Conservation (phyloP, 2,329 filamentous ascomycete species). For the Botrytis squamosa region DNA sequence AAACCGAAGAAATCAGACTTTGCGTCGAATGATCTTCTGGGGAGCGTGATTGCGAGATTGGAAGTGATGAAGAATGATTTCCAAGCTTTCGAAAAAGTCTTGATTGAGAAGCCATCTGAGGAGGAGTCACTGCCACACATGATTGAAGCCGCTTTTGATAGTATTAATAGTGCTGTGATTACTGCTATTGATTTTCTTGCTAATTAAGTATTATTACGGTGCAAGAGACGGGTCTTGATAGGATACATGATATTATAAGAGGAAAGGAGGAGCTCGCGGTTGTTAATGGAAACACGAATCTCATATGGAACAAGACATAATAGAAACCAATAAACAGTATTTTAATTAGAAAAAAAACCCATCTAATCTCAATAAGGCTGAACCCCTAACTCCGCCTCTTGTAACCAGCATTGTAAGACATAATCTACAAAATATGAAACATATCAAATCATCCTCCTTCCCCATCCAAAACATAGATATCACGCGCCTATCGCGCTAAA, state of each 20-base stretch:
- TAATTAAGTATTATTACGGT: background rate
- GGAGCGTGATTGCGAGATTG: background rate
- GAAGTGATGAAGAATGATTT: background rate
- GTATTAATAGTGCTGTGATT: background rate
- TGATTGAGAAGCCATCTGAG: background rate
- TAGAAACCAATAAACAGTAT: background rate
- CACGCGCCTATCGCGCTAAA: slow-evolving; percentile 3
- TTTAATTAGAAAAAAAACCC: background rate
- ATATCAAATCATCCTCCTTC: background rate
- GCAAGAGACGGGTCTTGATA: background rate
- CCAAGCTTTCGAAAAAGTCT: background rate
- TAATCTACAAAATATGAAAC: background rate
- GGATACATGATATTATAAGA: background rate
- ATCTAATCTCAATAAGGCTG: slow-evolving; percentile 2
- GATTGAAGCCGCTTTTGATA: background rate
- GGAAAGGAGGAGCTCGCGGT: background rate
- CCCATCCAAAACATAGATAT: background rate
- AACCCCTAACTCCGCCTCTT: background rate
- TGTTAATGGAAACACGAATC: background rate
- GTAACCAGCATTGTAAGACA: background rate
- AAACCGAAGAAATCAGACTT: background rate
- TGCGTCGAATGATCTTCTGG: background rate
- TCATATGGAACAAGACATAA: background rate
- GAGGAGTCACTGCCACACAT: background rate
- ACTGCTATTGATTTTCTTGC: background rate